A percentile compares a stretch with the other conserved stretches of the same genome.
Evolutionary conservation across 2,329 filamentous ascomycete species (phyloP).

Genomic region (Aaosphaeria pasadenensis): DNA sequence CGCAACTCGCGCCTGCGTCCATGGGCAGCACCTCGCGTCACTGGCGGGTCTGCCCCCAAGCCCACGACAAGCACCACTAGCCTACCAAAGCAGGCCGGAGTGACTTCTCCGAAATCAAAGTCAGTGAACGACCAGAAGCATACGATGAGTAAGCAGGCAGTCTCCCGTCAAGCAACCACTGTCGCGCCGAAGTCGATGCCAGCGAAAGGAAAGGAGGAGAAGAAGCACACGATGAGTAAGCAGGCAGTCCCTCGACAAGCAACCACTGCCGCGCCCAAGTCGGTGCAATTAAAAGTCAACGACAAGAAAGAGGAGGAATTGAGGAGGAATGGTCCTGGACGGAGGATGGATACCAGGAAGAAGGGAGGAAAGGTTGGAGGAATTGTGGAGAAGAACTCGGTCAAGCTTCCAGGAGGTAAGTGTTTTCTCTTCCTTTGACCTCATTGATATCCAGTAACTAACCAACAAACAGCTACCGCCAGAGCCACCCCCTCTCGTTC

Average conservation of each 20-base stretch:
- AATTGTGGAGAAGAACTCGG: too few species aligned
- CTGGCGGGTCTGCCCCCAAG: not conserved
- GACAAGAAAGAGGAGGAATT: not conserved
- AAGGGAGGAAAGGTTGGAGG: too few species aligned
- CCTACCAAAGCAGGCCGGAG: not conserved
- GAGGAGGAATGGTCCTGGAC: not conserved
- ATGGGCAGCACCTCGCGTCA: not conserved
- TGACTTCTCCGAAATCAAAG: too few species aligned
- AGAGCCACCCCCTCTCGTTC: too few species aligned
- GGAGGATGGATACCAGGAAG: too few species aligned
- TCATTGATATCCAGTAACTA: too few species aligned
- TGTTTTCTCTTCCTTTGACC: too few species aligned
- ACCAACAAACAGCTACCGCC: too few species aligned
- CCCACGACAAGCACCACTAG: not conserved
- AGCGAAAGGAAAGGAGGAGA: not conserved
- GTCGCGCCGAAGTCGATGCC: not conserved
- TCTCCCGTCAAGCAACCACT: not conserved
- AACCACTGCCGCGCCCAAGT: not conserved
- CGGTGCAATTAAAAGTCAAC: not conserved
- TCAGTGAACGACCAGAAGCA: too few species aligned
- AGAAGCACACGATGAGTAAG: not conserved
- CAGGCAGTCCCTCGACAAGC: not conserved
- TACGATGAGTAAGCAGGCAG: not conserved
- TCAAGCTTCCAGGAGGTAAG: too few species aligned
- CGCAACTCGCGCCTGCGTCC: not conserved